phyloP scores from a whole-genome alignment of 352 stramenopile genomes.

The Phytophthora citrophthora region DNA sequence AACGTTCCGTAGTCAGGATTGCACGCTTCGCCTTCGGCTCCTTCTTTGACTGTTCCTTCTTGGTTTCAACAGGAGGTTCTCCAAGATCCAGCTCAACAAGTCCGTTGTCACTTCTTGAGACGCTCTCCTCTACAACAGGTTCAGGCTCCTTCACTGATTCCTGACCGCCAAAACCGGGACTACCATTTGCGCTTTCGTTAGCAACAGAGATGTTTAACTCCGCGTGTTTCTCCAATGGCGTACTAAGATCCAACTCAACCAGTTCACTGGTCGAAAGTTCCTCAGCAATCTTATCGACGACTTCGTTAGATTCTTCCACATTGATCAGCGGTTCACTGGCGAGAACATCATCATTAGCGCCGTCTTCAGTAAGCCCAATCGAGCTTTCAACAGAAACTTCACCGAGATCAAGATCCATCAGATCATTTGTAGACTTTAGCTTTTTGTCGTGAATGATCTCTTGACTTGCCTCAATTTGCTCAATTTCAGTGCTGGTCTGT shows the following conservation, averaged over 20 bases:
- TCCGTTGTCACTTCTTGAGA: conserved; percentile 4
- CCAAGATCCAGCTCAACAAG: conserved; percentile 15
- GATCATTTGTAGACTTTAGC: neutral
- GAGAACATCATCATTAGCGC: neutral
- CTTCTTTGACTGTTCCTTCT: conserved; percentile 15
- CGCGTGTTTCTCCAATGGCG: neutral
- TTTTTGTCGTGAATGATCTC: neutral
- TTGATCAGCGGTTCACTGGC: conserved; percentile 1
- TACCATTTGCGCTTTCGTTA: neutral
- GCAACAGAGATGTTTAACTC: neutral
- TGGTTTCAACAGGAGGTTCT: neutral
- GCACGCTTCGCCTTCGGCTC: conserved; percentile 23
- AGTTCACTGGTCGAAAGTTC: neutral
- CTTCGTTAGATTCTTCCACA: neutral
- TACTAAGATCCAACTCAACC: conserved; percentile 14
- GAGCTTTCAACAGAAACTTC: neutral
- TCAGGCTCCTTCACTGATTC: neutral
- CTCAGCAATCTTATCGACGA: conserved; percentile 2
- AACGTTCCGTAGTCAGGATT: conserved; percentile 74
- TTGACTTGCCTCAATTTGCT: neutral
- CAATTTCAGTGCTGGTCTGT: conserved; percentile 1
- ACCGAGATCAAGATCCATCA: neutral
- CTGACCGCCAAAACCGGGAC: neutral
- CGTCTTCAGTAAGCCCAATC: neutral
- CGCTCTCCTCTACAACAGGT: neutral